phyloP scores from a whole-genome alignment of 257 asterid genomes.

The Solanum pinnatisectum region DNA sequence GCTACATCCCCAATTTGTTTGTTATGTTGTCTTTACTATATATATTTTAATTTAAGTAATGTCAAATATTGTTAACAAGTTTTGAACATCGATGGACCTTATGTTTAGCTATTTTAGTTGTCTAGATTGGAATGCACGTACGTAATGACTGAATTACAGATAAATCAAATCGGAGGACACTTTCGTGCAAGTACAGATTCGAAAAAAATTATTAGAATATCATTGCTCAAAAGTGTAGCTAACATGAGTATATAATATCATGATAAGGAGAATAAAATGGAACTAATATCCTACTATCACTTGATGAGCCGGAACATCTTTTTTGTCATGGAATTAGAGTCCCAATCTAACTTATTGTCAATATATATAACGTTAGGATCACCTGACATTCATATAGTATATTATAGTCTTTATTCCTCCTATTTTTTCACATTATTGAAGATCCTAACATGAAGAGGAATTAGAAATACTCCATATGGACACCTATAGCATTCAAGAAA shows the following conservation, averaged over 20 bases:
- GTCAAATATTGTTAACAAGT: no score
- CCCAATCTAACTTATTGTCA: no score
- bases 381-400: background rate
- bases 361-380: background rate
- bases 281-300: background rate
- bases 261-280: background rate
- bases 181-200: no score
- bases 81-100: background rate
- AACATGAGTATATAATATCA: background rate
- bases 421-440: background rate
- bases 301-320: background rate
- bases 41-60: no score
- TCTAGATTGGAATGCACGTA: background rate
- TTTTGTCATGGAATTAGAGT: no score
- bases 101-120: background rate
- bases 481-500: constrained; percentile 3
- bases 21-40: no score
- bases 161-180: background rate
- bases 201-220: no score
- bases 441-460: background rate
- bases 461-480: constrained; percentile 8
- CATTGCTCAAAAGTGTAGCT: background rate
- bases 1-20: constrained; percentile 61
- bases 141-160: no score
- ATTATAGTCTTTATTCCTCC: background rate